Evolutionary conservation across 148 eudicot species (phyloP).

Genomic region (Chenopodium album): DNA sequence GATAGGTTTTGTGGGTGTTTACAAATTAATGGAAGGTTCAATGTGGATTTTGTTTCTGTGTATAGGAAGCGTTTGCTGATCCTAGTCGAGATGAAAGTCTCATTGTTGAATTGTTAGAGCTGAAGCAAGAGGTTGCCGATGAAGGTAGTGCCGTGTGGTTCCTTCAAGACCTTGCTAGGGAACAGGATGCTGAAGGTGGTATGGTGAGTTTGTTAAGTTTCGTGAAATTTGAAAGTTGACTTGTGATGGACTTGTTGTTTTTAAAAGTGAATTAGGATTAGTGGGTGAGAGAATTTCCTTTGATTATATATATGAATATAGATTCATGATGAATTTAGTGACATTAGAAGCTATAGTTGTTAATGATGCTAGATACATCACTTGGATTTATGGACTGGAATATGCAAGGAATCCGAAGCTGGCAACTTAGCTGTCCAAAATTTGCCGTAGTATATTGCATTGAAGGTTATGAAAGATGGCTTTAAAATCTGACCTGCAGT

Average conservation of each 20-base stretch:
- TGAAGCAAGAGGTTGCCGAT: conserved; percentile 73
- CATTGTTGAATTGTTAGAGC: conserved; percentile 70
- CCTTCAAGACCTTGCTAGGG: conserved; percentile 85
- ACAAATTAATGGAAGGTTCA: not conserved
- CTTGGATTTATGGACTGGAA: not conserved
- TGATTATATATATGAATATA: not conserved
- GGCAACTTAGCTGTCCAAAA: not conserved
- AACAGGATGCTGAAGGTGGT: conserved; percentile 81
- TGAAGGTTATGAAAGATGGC: not conserved
- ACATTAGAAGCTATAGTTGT: not conserved
- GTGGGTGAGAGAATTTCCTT: not conserved
- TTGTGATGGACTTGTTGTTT: not conserved
- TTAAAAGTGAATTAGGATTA: not conserved
- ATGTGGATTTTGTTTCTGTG: not conserved
- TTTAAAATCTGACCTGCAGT: not conserved
- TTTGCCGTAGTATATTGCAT: not conserved
- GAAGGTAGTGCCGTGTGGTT: conserved; percentile 89
- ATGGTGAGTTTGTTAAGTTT: conserved; percentile 40
- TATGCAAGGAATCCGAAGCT: not conserved
- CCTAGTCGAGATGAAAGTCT: conserved; percentile 77
- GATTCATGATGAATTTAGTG: not conserved
- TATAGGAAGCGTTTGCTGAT: conserved; percentile 76
- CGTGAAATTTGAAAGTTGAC: not conserved
- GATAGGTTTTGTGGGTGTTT: not conserved
- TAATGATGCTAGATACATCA: not conserved